These are phyloP conservation scores for Diaporthe ilicicola DNA, from an alignment of 2,329 filamentous ascomycete genomes.

Conservation along the genomic window DNA sequence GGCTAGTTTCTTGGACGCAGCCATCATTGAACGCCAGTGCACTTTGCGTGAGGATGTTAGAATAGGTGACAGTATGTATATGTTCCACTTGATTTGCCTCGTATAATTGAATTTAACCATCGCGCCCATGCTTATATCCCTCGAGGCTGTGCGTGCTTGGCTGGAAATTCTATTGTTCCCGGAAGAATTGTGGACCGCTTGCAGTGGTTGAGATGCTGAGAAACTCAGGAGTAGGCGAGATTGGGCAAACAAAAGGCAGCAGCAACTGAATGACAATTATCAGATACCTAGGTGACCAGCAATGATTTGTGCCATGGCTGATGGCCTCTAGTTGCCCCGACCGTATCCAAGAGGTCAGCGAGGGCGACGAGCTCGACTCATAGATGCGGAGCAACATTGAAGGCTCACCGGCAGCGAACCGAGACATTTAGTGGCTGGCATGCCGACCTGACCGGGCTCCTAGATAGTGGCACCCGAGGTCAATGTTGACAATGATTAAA, in stretches of 20 bases:
- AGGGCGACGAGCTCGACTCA: neutral
- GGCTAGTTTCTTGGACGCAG: conserved; percentile 14
- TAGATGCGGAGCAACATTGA: neutral
- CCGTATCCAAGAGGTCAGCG: neutral
- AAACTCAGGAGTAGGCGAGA: neutral
- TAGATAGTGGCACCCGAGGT: no score
- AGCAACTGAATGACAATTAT: no score
- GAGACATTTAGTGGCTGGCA: neutral
- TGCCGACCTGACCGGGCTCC: neutral
- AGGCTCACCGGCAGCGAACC: neutral
- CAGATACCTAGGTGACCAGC: neutral
- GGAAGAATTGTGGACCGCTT: neutral
- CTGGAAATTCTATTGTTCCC: neutral
- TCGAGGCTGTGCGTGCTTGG: conserved; percentile 13
- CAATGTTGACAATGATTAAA: neutral
- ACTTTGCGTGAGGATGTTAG: neutral
- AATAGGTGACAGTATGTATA: neutral
- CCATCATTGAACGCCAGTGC: neutral
- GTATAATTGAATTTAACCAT: neutral
- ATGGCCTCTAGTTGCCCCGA: neutral
- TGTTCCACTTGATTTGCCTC: neutral
- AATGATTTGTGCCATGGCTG: neutral
- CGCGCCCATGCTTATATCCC: neutral
- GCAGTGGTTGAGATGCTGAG: neutral
- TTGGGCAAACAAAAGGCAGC: neutral